Base-by-base conservation (phyloP, 768 basidiomycete species). In the Lentinus tigrinus region DNA sequence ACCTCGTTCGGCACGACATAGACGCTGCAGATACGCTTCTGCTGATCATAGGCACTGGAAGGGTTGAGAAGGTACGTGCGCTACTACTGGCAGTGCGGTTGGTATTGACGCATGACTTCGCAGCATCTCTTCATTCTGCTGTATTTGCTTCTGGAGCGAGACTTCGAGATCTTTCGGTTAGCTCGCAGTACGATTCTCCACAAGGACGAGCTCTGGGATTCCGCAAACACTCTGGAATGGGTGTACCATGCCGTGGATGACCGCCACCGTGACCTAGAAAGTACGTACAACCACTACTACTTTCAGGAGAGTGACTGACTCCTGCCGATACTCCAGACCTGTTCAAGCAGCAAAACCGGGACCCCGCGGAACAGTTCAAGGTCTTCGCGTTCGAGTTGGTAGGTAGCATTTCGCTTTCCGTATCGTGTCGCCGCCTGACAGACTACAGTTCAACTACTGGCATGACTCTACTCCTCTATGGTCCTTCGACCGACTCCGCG, bases 111-210 rank as follows among this genome's bases (percentile, higher is more conserved):
- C 4, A 37, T 5, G n/a, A 4, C 17, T 1, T 57, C 28, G 5
- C 26, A 77, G 75, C 70, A 72, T 54, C 52, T 75, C 8, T 65
- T 75, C 2, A 72, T 74, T 0, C 57, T 77, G 23, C 53, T 77
- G 2, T 73, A 70, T 54, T 65, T 78, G 1, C 63, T 76, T 0
- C 61, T 75, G 7, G 63, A 70, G 47, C 65, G 71, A n/a, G 73
- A 77, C 62, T 62, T 72, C 17, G 65, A 71, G 34, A 70, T 74
- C 26, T 57, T 77, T 36, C 65, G 66, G 23, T 56, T 73, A 3
- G 67, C 69, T 3, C 58, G 63, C 26, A 70, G 31, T 2, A 62
- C 65, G 0, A 56, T 72, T 2, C 46, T 76, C 0, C 63, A 73
- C 17, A 62, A 64, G 9, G 66, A 70, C 52, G 71, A 74, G 36